A percentile compares a stretch with the other conserved stretches of the same genome.
phyloP scores from a whole-genome alignment of 1,139 yeast genomes.

The Spathaspora sp. region DNA sequence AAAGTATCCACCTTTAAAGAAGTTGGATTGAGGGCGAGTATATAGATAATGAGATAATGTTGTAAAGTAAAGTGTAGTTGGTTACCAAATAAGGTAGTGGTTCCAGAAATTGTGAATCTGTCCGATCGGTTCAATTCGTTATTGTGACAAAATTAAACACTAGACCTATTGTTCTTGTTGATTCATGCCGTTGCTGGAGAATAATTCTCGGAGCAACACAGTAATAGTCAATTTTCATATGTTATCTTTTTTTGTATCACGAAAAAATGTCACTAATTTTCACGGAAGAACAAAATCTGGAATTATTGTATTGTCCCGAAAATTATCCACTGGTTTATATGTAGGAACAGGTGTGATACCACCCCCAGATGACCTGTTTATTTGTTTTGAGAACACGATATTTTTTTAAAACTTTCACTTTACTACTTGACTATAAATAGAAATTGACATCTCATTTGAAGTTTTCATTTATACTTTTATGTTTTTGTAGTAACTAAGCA shows the following conservation, averaged over 20 bases:
- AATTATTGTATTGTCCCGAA: not conserved
- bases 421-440: not conserved
- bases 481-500: not conserved
- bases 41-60: not conserved
- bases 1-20: slow-evolving; percentile 51
- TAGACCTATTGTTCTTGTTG: no score
- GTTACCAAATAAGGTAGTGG: not conserved
- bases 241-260: no score
- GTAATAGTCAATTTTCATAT: not conserved
- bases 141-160: no score
- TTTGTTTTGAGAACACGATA: not conserved
- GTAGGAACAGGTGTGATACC: no score
- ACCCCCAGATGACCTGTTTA: not conserved
- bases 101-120: not conserved
- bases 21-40: slow-evolving; percentile 8
- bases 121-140: no score
- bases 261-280: not conserved
- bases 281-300: not conserved
- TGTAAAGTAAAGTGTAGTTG: not conserved
- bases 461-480: not conserved
- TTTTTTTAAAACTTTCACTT: not conserved
- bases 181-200: not conserved
- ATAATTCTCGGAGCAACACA: not conserved
- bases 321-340: not conserved
- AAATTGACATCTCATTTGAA: not conserved